Evolutionary conservation across 305 asterid species (phyloP).

Genomic region (Fraxinus ornus): DNA sequence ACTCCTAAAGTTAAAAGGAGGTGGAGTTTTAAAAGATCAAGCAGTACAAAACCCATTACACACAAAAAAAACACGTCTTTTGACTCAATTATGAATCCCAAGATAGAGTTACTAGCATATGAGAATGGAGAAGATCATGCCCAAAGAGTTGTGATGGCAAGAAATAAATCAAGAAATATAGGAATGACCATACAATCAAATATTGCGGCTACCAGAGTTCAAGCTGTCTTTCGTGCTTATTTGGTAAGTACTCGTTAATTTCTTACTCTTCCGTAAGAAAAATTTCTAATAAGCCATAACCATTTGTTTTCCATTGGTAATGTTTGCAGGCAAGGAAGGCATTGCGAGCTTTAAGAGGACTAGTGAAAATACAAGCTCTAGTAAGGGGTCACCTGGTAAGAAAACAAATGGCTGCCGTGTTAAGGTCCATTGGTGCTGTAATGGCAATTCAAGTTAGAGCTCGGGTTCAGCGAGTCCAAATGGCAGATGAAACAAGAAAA

Average conservation of each 20-base stretch:
- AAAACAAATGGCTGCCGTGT: slow-evolving; percentile 48
- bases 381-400: slow-evolving; percentile 76
- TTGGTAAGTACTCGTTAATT: slow-evolving; percentile 41
- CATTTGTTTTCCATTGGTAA: slow-evolving; percentile 7
- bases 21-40: slow-evolving; percentile 66
- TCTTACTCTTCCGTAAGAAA: background rate
- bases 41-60: slow-evolving; percentile 26
- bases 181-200: slow-evolving; percentile 19
- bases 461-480: slow-evolving; percentile 53
- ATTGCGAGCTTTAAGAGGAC: slow-evolving; percentile 56
- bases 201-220: slow-evolving; percentile 70
- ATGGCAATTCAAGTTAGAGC: slow-evolving; percentile 73
- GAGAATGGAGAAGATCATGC: slow-evolving; percentile 33
- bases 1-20: slow-evolving; percentile 51
- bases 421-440: slow-evolving; percentile 61
- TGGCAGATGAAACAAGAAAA: slow-evolving; percentile 43
- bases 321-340: slow-evolving; percentile 71
- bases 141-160: slow-evolving; percentile 16
- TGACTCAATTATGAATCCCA: slow-evolving; percentile 40
- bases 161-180: slow-evolving; percentile 10
- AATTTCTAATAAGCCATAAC: background rate
- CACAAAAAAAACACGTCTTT: slow-evolving; percentile 43
- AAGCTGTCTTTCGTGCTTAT: slow-evolving; percentile 63
- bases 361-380: slow-evolving; percentile 76
- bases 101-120: slow-evolving; percentile 32